Base-by-base conservation (phyloP, 495 filamentous ascomycete species). In the Penicillium crystallinum region DNA sequence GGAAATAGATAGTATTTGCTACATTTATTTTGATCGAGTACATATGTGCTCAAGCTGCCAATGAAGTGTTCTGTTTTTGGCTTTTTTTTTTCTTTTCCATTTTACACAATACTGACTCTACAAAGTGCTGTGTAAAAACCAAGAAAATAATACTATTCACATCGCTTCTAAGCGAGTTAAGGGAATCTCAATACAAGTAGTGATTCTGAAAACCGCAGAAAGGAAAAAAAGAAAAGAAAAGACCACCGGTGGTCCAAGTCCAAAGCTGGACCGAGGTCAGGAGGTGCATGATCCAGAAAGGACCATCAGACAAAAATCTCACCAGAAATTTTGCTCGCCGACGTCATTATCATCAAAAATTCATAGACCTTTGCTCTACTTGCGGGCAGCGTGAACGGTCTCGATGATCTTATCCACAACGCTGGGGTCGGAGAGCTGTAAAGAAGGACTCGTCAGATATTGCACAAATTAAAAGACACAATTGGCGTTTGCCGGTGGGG, bases 341-440 rank as follows among this genome's bases (percentile, higher is more conserved):
- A 49, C 42, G 36, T 67, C 58, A 63, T 68, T 52, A 43, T 59
- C 53, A 45, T 66, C 46, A 56, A 42, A 56, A 42, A 55, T 39
- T 57, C 54, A 52, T 56, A 43, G 45, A 46, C 39, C 25, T 38
- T 34, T n/a, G 36, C 47, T 58, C 53, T 75, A 81, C 63, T 81
- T 81, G 57, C 75, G 77, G 40, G 76, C 65, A 50, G 68, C 77
- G 54, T 95, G 87, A 35, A 96, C 91, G 22, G 76, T 80, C 40
- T 77, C 68, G 61, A 97, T 95, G 70, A 98, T 97, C 70, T 85
- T 89, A 25, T 89, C 85, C 15, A 98, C 90, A 19, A 97, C 84
- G 44, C 77, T 82, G 29, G 92, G 92, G 66, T 97, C 91, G 33
- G 90, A 93, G 31, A 97, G 82, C 89, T 95, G 56, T 45, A 35